Base-by-base conservation (phyloP, 768 basidiomycete species). In the Amanita pallidorosea region DNA sequence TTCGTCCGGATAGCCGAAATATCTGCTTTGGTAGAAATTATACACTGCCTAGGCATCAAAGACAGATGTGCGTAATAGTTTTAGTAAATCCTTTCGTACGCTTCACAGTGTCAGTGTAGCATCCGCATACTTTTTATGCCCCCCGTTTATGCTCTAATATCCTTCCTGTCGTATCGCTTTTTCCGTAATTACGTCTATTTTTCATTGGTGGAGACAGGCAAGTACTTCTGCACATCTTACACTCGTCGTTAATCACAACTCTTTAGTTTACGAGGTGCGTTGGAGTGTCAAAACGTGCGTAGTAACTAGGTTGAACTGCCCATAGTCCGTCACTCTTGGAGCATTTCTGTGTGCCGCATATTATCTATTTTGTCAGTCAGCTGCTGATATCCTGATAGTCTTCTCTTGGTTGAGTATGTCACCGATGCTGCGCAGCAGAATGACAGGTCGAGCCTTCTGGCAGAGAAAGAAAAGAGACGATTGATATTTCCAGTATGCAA, bases 371-470 rank as follows among this genome's bases (percentile, higher is more conserved):
- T n/a, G 9, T 22, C 13, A 29, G 1, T 17, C 5, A 36, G 2
- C 29, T 13, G 33, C 20, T 42, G 9, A 17, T 22, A 9, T 12
- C 29, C 12, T 13, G 11, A 2, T 44, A 85, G 83, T 33, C 65
- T 88, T 27, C 73, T 89, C 5, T 69, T 91, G 36, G 80, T 90
- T 45, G 84, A 88, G 59, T 88, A 75, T 61, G 84, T 90, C 7
- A 83, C 85, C 5, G 70, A 72, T 20, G 81, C 79, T 1, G 77
- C 77, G 3, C 58, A 67, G 5, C 79, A 65, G 18, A 76, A 81
- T 57, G 70, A 67, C 33, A 76, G 83, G 27, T 67, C 76, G 55
- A 72, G 70, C 38, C 83, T 83, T 1, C 72, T 91, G 2, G 70
- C 70, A 2, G 71, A 81, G 23, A 90, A 91, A 60, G 83, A 87